Base-by-base conservation (phyloP, 2,329 filamentous ascomycete species). In the Hypoxylon sp. region DNA sequence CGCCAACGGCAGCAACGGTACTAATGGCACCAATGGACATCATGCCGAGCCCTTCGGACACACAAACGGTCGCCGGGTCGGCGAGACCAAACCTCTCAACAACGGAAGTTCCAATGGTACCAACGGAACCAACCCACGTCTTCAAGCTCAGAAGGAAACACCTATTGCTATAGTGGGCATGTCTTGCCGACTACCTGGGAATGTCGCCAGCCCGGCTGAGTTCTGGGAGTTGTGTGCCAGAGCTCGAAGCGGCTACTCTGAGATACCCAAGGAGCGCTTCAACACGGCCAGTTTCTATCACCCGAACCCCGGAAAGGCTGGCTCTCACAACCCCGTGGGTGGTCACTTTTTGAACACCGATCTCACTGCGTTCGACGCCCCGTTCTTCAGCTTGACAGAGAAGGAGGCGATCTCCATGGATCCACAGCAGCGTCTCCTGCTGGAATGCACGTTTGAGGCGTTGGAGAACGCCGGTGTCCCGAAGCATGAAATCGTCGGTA, bases 391-490 rank as follows among this genome's bases (percentile, higher is more conserved):
- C 32, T 66, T 80, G n/a, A 78, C 77, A 0, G 71, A 75, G 53
- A 75, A 77, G 54, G 77, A 81, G 62, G 78, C 59, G 3, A 67
- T 66, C 20, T 75, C 77, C 0, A 78, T 82, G 75, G 79, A 83
- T 37, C 80, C 80, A 0, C 79, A 82, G 52, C 78, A 82, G 49
- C 71, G 80, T 1, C 67, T 80, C 13, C 69, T 80, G 5, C 69
- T 82, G 1, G 79, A 83, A 61, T 79, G 76, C 51, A 75, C 77
- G 0, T 82, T 78, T 51, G 79, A 83, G 61, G 78, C 78, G 0
- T 67, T 82, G 7, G 79, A 82, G 57, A 79, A 75, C 47, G 78
- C 78, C 1, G 79, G 78, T 6, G 70, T 80, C 12, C 72, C 77
- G 5, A 77, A 75, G 59, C 74, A 78, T 19, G 60, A 64, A 5